These are phyloP conservation scores for Fusarium metavorans DNA, from an alignment of 2,329 filamentous ascomycete species.

Conservation along the genomic window DNA sequence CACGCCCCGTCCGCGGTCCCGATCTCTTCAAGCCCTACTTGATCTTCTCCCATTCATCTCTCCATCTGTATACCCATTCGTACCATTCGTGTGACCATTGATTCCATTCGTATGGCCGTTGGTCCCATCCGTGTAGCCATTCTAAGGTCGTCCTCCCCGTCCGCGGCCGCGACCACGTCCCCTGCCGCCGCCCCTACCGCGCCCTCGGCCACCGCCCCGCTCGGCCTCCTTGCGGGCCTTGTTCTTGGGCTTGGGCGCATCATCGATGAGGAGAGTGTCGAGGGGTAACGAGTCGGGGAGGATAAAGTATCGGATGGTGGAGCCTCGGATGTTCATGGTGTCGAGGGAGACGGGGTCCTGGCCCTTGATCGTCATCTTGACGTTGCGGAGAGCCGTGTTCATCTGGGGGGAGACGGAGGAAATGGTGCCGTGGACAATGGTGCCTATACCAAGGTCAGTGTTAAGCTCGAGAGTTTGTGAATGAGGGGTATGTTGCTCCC, in stretches of 20 bases:
- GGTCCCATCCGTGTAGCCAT: not conserved
- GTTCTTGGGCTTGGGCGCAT: constrained; percentile 98
- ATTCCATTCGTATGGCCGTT: not conserved
- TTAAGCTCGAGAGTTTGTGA: not conserved
- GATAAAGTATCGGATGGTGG: constrained; percentile 96
- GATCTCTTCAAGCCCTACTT: constrained; percentile 11
- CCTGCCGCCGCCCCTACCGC: constrained; percentile 66
- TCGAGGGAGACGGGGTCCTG: constrained; percentile 91
- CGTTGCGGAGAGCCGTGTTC: constrained; percentile 95
- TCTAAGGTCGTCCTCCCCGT: constrained; percentile 49
- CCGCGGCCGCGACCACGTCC: constrained; percentile 63
- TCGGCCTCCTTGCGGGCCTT: constrained; percentile 95
- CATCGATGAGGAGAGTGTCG: constrained; percentile 95
- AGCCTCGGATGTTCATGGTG: constrained; percentile 96
- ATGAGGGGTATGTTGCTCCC: constrained; percentile 37
- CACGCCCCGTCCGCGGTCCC: constrained; percentile 24
- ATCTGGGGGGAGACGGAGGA: constrained; percentile 97
- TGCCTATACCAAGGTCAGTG: constrained; percentile 68
- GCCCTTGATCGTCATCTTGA: constrained; percentile 94
- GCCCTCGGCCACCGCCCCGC: constrained; percentile 66
- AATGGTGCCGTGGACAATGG: constrained; percentile 96
- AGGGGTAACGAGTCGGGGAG: constrained; percentile 95
- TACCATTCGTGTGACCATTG: too few species aligned
- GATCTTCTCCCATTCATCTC: not conserved
- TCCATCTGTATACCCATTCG: not conserved